Evolutionary conservation across 106 monocot genomes (phyloP).

Genomic region (Vanilla planifolia): DNA sequence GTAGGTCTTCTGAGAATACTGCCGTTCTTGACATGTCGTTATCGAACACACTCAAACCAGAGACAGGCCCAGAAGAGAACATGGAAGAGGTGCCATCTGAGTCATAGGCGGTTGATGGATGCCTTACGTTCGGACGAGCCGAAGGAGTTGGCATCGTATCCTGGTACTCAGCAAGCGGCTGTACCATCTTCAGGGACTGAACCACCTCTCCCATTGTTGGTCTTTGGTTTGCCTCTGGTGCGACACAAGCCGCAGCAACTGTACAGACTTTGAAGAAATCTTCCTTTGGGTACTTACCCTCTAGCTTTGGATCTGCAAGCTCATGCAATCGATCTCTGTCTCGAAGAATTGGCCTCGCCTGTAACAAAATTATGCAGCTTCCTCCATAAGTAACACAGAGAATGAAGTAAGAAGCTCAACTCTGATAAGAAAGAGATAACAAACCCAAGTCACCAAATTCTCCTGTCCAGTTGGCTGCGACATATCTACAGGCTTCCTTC

Average conservation of each 20-base stretch:
- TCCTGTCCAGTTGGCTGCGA: conserved; percentile 70
- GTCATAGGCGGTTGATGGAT: conserved; percentile 65
- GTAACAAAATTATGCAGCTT: not conserved
- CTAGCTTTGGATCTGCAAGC: conserved; percentile 53
- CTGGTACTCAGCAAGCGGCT: conserved; percentile 50
- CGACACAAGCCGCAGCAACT: conserved; percentile 82
- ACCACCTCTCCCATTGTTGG: conserved; percentile 99
- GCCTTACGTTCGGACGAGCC: conserved; percentile 45
- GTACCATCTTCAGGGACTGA: conserved; percentile 98
- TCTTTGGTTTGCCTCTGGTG: conserved; percentile 75
- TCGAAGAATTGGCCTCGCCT: conserved; percentile 71
- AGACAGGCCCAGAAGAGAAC: conserved; percentile 94
- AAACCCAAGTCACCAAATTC: conserved; percentile 67
- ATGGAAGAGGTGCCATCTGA: conserved; percentile 82
- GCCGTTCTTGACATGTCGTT: conserved; percentile 67
- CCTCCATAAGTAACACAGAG: not conserved
- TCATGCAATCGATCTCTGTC: conserved; percentile 63
- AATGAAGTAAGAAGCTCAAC: not conserved
- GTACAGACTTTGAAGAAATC: conserved; percentile 78
- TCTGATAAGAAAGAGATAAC: conserved; percentile 13
- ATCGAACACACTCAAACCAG: conserved; percentile 70
- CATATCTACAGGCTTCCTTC: conserved; percentile 72
- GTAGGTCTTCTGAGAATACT: conserved; percentile 88
- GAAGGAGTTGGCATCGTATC: conserved; percentile 38
- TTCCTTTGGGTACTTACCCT: conserved; percentile 57